Evolutionary conservation across 2,329 filamentous ascomycete genomes (phyloP).

Genomic region (Phaeosphaeriaceae sp.): DNA sequence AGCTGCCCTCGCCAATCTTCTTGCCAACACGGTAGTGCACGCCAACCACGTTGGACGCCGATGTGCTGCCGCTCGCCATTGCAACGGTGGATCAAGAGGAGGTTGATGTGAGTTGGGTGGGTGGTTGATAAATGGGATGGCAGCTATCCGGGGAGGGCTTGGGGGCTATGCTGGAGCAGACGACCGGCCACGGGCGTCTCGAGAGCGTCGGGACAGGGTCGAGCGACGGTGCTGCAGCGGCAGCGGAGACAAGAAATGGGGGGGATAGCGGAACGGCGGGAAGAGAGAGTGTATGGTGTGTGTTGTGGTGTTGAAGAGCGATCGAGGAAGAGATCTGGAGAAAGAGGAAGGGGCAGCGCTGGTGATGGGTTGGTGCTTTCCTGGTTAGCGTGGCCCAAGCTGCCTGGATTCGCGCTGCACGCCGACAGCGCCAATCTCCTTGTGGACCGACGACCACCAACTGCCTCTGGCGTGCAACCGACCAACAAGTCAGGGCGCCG

Average conservation of each 20-base stretch:
- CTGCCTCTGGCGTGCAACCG: no score
- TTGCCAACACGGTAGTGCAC: constrained; percentile 99
- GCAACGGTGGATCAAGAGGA: constrained; percentile 19
- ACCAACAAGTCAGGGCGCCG: no score
- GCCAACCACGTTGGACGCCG: constrained; percentile 95
- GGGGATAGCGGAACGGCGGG: constrained; percentile 17
- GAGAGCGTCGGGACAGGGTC: constrained; percentile 14
- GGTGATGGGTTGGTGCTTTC: no score
- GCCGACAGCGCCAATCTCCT: background rate
- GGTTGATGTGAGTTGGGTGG: constrained; percentile 6
- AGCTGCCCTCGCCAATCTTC: constrained; percentile 99
- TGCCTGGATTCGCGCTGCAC: background rate
- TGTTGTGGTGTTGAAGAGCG: constrained; percentile 25
- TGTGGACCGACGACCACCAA: background rate
- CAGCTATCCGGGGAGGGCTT: constrained; percentile 30
- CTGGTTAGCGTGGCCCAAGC: background rate
- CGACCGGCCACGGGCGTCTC: constrained; percentile 15
- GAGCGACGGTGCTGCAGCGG: constrained; percentile 27
- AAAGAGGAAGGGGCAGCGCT: constrained; percentile 19
- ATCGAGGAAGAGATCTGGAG: constrained; percentile 31
- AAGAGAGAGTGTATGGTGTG: constrained; percentile 34
- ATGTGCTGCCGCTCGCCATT: constrained; percentile 83
- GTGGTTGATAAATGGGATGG: constrained; percentile 21
- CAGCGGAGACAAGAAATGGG: constrained; percentile 24
- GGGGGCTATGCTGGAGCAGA: constrained; percentile 34